These are phyloP conservation scores for Eucalyptus melliodora DNA, from an alignment of 345 rosid genomes.

Conservation along the genomic window DNA sequence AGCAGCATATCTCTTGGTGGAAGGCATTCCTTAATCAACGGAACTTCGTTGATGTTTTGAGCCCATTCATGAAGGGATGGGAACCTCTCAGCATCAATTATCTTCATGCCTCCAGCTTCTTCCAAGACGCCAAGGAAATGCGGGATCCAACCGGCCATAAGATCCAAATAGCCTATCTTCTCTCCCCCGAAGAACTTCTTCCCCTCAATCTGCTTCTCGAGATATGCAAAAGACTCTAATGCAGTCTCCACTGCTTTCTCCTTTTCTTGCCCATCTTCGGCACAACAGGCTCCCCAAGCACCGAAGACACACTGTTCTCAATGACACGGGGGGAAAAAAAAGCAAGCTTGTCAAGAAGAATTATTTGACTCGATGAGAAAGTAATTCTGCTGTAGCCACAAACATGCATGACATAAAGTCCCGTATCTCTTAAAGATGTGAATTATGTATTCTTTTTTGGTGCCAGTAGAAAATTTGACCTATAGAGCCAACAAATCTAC, in stretches of 20 bases:
- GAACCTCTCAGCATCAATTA: constrained; percentile 11
- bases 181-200: constrained; percentile 23
- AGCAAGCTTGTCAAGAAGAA: neutral
- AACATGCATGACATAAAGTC: neutral
- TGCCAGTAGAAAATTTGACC: neutral
- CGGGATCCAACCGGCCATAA: constrained; percentile 18
- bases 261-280: constrained; percentile 10
- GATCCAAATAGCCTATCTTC: constrained; percentile 11
- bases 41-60: neutral
- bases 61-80: constrained; percentile 17
- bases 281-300: constrained; percentile 2
- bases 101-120: constrained; percentile 17
- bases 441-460: neutral
- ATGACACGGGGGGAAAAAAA: neutral
- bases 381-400: neutral
- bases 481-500: neutral
- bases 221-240: neutral
- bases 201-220: constrained; percentile 17
- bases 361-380: neutral
- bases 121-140: constrained; percentile 8
- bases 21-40: constrained; percentile 6
- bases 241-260: constrained; percentile 9
- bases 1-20: constrained; percentile 10
- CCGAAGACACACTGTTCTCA: constrained; percentile 1
- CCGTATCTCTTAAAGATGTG: neutral